Percentiles rank a stretch among this genome's conserved stretches.
Evolutionary conservation across 495 filamentous ascomycete genomes (phyloP).

Genomic region (Hyaloscypha variabilis): DNA sequence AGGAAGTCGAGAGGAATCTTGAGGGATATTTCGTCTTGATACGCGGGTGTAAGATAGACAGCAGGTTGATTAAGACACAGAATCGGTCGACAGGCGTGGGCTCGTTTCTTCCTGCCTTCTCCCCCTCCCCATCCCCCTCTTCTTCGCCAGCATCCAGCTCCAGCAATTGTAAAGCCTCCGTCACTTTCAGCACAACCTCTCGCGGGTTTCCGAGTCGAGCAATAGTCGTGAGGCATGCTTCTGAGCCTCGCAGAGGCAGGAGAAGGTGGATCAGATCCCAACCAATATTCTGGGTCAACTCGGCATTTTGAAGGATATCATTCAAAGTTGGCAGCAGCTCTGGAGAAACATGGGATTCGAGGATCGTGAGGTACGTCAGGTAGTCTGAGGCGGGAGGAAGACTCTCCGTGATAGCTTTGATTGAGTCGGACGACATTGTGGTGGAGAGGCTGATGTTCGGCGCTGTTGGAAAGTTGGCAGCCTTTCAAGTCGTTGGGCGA

Average conservation of each 20-base stretch:
- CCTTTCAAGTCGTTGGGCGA: too few relatives aligned
- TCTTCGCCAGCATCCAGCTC: conserved; percentile 54
- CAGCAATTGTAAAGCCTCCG: conserved; percentile 59
- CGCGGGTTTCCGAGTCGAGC: conserved; percentile 88
- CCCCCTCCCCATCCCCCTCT: conserved; percentile 31
- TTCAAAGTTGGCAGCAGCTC: conserved; percentile 77
- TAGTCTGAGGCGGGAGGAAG: conserved; percentile 76
- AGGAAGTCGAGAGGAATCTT: conserved; percentile 87
- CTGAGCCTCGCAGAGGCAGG: conserved; percentile 72
- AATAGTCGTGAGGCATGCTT: conserved; percentile 71
- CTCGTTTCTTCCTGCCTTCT: conserved; percentile 19
- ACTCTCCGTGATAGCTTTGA: conserved; percentile 45
- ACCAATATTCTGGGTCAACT: conserved; percentile 86
- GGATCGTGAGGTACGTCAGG: conserved; percentile 84
- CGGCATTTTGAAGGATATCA: conserved; percentile 77
- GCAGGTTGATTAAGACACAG: conserved; percentile 75
- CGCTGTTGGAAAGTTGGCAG: not conserved
- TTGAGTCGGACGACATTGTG: conserved; percentile 35
- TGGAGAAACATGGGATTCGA: conserved; percentile 82
- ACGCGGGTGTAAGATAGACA: conserved; percentile 81
- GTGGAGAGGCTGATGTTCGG: not conserved
- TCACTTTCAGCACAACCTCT: conserved; percentile 84
- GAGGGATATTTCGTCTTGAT: conserved; percentile 91
- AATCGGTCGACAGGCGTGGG: conserved; percentile 55
- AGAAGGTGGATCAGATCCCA: conserved; percentile 94